Evolutionary conservation across 2,329 filamentous ascomycete genomes (phyloP).

Genomic region (Xylogone sp.): DNA sequence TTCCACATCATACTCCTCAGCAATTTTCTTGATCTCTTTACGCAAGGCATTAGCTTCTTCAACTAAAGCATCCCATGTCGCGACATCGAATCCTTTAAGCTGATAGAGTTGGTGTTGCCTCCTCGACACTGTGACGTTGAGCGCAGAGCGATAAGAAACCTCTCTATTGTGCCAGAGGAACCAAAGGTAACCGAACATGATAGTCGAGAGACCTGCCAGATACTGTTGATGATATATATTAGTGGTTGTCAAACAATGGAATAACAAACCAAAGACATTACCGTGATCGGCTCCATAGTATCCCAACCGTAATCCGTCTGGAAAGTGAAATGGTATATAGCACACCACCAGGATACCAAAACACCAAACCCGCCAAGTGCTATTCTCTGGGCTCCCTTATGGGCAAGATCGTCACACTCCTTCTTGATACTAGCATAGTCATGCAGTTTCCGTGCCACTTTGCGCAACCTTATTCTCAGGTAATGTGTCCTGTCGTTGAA

Average conservation of each 20-base stretch:
- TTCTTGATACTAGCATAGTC: conserved; percentile 70
- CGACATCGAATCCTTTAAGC: conserved; percentile 68
- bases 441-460: conserved; percentile 65
- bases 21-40: conserved; percentile 74
- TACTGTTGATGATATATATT: conserved; percentile 42
- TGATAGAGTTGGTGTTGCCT: conserved; percentile 76
- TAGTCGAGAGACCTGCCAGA: conserved; percentile 76
- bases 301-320: conserved; percentile 83
- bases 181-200: conserved; percentile 91
- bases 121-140: conserved; percentile 80
- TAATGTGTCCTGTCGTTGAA: conserved; percentile 92
- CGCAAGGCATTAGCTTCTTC: conserved; percentile 76
- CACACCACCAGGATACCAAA: conserved; percentile 64
- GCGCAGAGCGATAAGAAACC: conserved; percentile 78
- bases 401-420: conserved; percentile 76
- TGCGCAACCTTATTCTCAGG: conserved; percentile 71
- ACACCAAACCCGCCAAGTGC: conserved; percentile 76
- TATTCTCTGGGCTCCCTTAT: conserved; percentile 71
- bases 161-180: conserved; percentile 91
- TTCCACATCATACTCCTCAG: conserved; percentile 84
- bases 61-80: conserved; percentile 73
- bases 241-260: not conserved
- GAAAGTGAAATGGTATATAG: conserved; percentile 71
- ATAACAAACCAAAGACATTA: conserved; percentile 20
- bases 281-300: conserved; percentile 81